phyloP scores from a whole-genome alignment of 164 flowering plant genomes.

The Chimonanthus praecox region DNA sequence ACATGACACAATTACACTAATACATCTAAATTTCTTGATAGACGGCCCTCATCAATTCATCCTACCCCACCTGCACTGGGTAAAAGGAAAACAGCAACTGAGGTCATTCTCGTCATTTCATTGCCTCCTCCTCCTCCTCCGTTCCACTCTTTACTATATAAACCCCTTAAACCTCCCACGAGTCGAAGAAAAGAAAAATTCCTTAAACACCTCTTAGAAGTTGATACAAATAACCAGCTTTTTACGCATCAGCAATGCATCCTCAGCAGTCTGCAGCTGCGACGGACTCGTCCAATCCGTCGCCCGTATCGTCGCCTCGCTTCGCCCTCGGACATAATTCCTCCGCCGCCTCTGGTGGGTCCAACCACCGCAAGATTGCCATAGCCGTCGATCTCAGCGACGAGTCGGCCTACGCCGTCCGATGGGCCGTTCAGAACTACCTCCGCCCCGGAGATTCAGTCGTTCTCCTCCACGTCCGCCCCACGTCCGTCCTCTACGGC shows the following conservation, averaged over 20 bases:
- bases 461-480: slow-evolving; percentile 71
- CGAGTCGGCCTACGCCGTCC: slow-evolving; percentile 73
- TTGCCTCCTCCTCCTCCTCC: too few species aligned
- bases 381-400: slow-evolving; percentile 80
- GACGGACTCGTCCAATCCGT: not conserved
- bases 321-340: slow-evolving; percentile 15
- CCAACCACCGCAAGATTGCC: slow-evolving; percentile 43
- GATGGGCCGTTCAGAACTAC: slow-evolving; percentile 80
- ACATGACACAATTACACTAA: too few species aligned
- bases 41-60: too few species aligned
- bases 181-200: too few species aligned
- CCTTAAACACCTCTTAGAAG: too few species aligned
- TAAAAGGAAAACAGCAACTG: too few species aligned
- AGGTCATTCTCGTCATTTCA: too few species aligned
- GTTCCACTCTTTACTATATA: too few species aligned
- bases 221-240: not conserved
- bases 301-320: slow-evolving; percentile 36
- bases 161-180: too few species aligned
- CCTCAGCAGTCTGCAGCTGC: slow-evolving; percentile 4
- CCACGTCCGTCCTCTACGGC: slow-evolving; percentile 69
- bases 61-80: too few species aligned
- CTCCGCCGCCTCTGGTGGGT: slow-evolving; percentile 24
- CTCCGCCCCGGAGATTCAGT: slow-evolving; percentile 77
- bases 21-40: too few species aligned
- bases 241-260: not conserved